These are phyloP conservation scores for Paramecium sexaurelia DNA, from an alignment of 73 alveolate species.

Conservation along the genomic window DNA sequence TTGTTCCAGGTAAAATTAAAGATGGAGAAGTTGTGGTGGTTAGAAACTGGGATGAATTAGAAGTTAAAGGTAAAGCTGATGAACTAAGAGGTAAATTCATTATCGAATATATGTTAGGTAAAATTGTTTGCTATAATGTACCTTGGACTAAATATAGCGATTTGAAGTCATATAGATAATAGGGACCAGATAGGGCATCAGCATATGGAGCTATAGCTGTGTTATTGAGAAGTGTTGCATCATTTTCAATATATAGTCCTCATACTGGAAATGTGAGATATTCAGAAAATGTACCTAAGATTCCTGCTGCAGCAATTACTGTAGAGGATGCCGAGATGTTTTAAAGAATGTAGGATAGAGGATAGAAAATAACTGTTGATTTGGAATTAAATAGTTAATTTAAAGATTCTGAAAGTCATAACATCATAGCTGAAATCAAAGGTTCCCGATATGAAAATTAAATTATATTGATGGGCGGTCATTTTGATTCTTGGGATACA, in stretches of 20 bases:
- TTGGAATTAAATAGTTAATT: conserved; percentile 22
- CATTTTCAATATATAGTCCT: conserved; percentile 60
- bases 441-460: conserved; percentile 53
- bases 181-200: conserved; percentile 63
- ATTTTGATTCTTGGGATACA: conserved; percentile 65
- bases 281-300: neutral
- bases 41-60: conserved; percentile 30
- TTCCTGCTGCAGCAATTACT: conserved; percentile 68
- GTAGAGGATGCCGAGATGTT: conserved; percentile 69
- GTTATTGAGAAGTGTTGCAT: conserved; percentile 61
- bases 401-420: neutral
- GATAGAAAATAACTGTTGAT: conserved; percentile 41
- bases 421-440: conserved; percentile 62
- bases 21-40: conserved; percentile 62
- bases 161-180: conserved; percentile 5
- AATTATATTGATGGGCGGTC: conserved; percentile 67
- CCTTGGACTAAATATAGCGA: conserved; percentile 60
- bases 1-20: conserved; percentile 29
- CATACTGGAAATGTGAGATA: conserved; percentile 66
- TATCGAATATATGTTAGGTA: conserved; percentile 34
- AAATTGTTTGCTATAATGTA: conserved; percentile 63
- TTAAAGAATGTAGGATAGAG: conserved; percentile 67
- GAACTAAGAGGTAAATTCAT: conserved; percentile 40
- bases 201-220: conserved; percentile 56
- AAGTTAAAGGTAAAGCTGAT: neutral